These are phyloP conservation scores for Cryptococcus wingfieldii DNA, from an alignment of 1,284 basidiomycete species.

Conservation along the genomic window DNA sequence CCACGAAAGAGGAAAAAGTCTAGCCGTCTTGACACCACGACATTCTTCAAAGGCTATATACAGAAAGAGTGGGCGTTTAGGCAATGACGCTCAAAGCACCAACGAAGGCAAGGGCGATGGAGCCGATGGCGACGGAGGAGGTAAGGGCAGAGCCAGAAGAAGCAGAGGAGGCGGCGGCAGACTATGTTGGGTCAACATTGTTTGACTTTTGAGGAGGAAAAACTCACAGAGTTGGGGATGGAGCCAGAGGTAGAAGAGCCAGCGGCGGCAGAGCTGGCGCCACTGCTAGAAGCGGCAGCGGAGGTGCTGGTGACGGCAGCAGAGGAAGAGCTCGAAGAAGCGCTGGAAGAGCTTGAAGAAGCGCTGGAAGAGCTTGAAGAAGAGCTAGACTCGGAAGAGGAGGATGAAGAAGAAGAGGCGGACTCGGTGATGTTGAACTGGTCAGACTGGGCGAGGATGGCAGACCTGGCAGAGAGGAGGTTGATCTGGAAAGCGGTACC, in stretches of 20 bases:
- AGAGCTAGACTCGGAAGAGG: slow-evolving; percentile 26
- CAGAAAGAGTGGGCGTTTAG: not conserved
- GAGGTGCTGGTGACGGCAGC: slow-evolving; percentile 1
- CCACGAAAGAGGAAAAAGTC: not conserved
- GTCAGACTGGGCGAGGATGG: slow-evolving; percentile 56
- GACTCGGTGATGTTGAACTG: slow-evolving; percentile 52
- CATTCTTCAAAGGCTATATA: not conserved
- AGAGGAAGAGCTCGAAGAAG: not conserved
- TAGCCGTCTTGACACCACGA: not conserved
- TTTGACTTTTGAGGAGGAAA: not conserved
- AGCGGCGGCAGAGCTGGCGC: not conserved
- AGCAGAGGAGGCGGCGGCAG: not conserved
- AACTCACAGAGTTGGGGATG: slow-evolving; percentile 2
- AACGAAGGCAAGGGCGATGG: slow-evolving; percentile 18
- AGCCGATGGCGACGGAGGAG: slow-evolving; percentile 12
- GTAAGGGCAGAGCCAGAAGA: slow-evolving; percentile 4
- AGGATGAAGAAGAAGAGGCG: slow-evolving; percentile 27
- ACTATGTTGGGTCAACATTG: slow-evolving; percentile 2
- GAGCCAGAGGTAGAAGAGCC: slow-evolving; percentile 8
- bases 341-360: not conserved
- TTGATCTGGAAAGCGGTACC: slow-evolving; percentile 59
- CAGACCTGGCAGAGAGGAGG: slow-evolving; percentile 55
- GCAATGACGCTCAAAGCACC: slow-evolving; percentile 17
- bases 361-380: slow-evolving; percentile 6
- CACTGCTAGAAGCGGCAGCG: slow-evolving; percentile 15